Conservation (phyloP, 2,329 filamentous ascomycete species). For the Rhynchosporium secalis region DNA sequence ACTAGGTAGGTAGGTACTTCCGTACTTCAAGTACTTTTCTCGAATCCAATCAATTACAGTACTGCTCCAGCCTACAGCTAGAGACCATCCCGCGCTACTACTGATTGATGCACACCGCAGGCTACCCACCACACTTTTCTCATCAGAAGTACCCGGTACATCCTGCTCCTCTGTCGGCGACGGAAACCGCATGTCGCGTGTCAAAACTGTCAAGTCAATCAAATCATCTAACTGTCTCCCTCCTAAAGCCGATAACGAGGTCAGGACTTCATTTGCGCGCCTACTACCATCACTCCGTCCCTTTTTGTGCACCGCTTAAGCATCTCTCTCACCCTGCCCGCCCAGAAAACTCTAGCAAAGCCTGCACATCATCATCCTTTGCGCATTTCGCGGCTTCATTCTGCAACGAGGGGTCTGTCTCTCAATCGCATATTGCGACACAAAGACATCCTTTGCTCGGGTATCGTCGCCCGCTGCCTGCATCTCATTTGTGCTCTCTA, state of each 20-base stretch:
- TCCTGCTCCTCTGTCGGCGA: conserved; percentile 9
- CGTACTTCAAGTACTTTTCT: not conserved
- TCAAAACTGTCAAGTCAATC: conserved; percentile 5
- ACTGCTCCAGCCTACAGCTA: not conserved
- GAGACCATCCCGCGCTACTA: not conserved
- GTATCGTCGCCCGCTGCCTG: conserved; percentile 8
- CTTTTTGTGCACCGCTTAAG: not conserved
- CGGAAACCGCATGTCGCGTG: conserved; percentile 15
- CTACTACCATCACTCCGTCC: not conserved
- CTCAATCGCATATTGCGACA: conserved; percentile 6
- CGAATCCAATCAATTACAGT: not conserved
- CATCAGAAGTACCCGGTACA: conserved; percentile 12
- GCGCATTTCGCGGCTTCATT: conserved; percentile 7
- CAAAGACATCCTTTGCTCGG: not conserved
- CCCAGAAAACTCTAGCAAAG: not conserved
- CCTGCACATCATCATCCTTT: conserved; percentile 12
- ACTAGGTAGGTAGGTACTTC: not conserved
- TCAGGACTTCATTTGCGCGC: conserved; percentile 8
- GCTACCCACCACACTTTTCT: conserved; percentile 1
- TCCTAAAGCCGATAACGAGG: conserved; percentile 6
- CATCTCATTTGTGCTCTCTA: conserved; percentile 9
- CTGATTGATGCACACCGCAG: not conserved
- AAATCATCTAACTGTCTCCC: not conserved
- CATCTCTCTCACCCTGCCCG: conserved; percentile 12
- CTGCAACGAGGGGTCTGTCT: not conserved